These are phyloP conservation scores for Fusarium siculi DNA, from an alignment of 2,329 filamentous ascomycete genomes.

Conservation along the genomic window DNA sequence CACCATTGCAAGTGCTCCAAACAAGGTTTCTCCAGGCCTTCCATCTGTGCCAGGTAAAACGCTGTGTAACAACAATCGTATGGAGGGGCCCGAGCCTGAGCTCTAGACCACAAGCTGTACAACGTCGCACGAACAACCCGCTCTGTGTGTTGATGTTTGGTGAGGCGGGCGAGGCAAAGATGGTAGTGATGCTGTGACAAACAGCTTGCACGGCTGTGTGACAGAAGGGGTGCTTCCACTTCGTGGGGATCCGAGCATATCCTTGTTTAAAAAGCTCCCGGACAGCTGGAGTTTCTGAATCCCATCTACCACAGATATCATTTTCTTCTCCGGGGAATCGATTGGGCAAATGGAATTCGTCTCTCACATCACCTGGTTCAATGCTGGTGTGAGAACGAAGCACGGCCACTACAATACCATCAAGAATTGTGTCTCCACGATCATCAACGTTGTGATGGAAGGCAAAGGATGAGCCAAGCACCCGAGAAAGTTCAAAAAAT, in stretches of 20 bases:
- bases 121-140: not conserved
- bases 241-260: not conserved
- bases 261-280: not conserved
- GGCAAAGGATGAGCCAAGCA: too few species aligned
- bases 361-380: not conserved
- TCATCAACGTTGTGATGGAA: fast-evolving
- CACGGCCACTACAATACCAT: fast-evolving
- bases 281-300: fast-evolving
- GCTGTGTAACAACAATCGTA: fast-evolving
- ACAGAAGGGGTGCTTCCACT: not conserved
- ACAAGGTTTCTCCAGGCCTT: fast-evolving
- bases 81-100: not conserved
- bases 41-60: not conserved
- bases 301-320: not conserved
- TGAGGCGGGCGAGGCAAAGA: not conserved
- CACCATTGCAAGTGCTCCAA: not conserved
- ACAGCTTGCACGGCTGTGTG: not conserved
- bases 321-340: not conserved
- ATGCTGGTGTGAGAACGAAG: not conserved
- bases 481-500: not conserved
- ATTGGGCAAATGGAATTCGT: not conserved
- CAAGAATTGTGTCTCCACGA: not conserved
- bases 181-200: fast-evolving
- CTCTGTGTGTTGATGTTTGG: fast-evolving
- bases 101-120: not conserved